Evolutionary conservation across 345 rosid genomes (phyloP).

Genomic region (Stellera chamaejasme): DNA sequence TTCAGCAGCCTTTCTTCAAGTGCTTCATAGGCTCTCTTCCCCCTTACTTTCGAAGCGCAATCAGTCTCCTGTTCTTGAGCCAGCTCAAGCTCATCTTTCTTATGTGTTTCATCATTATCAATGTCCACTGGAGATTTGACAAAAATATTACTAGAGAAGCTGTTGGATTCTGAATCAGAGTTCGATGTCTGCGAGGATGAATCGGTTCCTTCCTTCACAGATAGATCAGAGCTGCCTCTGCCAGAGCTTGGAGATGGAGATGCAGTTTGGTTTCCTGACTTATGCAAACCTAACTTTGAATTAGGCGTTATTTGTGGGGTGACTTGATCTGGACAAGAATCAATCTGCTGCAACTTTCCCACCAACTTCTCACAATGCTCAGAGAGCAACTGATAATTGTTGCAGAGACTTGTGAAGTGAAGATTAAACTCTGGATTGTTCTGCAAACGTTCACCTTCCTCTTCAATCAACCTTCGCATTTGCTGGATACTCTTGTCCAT

Average conservation of each 20-base stretch:
- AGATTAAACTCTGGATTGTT: slow-evolving; percentile 34
- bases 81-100: neutral
- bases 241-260: slow-evolving; percentile 44
- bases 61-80: too few species aligned
- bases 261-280: slow-evolving; percentile 20
- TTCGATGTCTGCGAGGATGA: slow-evolving; percentile 58
- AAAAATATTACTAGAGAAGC: slow-evolving; percentile 36
- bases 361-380: slow-evolving; percentile 38
- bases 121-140: slow-evolving; percentile 20
- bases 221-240: slow-evolving; percentile 38
- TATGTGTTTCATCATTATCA: slow-evolving; percentile 19
- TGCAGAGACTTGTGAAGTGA: slow-evolving; percentile 32
- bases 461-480: slow-evolving; percentile 39
- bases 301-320: slow-evolving; percentile 37
- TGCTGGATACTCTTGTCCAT: slow-evolving; percentile 34
- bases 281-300: slow-evolving; percentile 15
- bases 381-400: slow-evolving; percentile 34
- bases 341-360: slow-evolving; percentile 26
- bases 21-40: slow-evolving; percentile 25
- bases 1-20: slow-evolving; percentile 20
- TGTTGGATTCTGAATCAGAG: slow-evolving; percentile 67
- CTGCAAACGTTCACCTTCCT: slow-evolving; percentile 30
- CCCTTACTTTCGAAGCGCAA: too few species aligned
- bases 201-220: slow-evolving; percentile 50
- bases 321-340: slow-evolving; percentile 23